Conservation (phyloP, 2,329 filamentous ascomycete species). For the Colletotrichum plurivorum region DNA sequence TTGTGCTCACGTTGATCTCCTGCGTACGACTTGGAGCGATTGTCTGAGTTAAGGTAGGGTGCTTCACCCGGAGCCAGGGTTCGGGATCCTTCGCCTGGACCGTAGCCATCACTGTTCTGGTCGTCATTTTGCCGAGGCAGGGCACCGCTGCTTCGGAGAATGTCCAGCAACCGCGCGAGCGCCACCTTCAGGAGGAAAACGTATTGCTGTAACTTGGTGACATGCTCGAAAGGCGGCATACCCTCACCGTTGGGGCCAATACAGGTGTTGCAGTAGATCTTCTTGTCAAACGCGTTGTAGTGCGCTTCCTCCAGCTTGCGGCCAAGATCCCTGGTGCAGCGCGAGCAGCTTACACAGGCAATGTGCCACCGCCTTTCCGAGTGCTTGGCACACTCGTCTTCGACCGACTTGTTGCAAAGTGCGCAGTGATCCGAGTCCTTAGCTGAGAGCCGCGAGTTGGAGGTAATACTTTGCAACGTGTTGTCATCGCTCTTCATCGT, state of each 20-base stretch:
- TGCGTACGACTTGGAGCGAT: constrained; percentile 81
- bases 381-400: constrained; percentile 89
- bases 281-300: constrained; percentile 77
- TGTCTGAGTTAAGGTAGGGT: constrained; percentile 73
- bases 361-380: constrained; percentile 87
- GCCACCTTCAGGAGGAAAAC: constrained; percentile 94
- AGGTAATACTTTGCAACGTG: constrained; percentile 75
- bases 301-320: constrained; percentile 77
- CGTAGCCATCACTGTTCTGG: constrained; percentile 75
- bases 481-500: constrained; percentile 79
- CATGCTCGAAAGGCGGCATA: constrained; percentile 73
- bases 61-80: constrained; percentile 32
- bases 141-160: constrained; percentile 85
- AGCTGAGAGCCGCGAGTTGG: constrained; percentile 77
- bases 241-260: constrained; percentile 68
- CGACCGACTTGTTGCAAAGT: constrained; percentile 87
- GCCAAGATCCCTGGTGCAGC: constrained; percentile 76
- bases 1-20: constrained; percentile 72
- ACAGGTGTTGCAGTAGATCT: constrained; percentile 80
- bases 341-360: constrained; percentile 83
- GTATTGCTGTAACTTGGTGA: constrained; percentile 93
- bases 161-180: constrained; percentile 88
- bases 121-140: constrained; percentile 84
- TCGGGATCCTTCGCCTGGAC: constrained; percentile 71
- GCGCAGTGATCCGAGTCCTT: constrained; percentile 88